A percentile compares a stretch with the other conserved stretches of the same genome.
Evolutionary conservation across 2,329 filamentous ascomycete genomes (phyloP).

Genomic region (Aspergillus vadensis): DNA sequence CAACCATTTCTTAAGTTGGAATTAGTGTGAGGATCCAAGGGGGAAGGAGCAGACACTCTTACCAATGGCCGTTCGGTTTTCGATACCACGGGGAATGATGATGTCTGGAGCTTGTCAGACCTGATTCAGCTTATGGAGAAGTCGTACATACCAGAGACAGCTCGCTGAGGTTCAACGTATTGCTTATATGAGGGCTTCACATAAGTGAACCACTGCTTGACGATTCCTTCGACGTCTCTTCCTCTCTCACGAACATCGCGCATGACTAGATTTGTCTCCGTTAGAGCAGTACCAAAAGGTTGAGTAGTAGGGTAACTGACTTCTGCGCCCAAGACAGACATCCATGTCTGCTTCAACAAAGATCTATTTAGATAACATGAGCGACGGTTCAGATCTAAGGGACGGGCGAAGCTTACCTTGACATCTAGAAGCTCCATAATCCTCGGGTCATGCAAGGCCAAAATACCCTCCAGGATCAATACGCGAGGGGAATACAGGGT

Average conservation of each 20-base stretch:
- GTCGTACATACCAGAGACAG: slow-evolving; percentile 67
- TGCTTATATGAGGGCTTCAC: slow-evolving; percentile 97
- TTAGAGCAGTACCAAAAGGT: slow-evolving; percentile 20
- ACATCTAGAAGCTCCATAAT: slow-evolving; percentile 87
- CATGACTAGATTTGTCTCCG: slow-evolving; percentile 58
- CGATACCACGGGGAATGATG: slow-evolving; percentile 90
- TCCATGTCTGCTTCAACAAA: slow-evolving; percentile 97
- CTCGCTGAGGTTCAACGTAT: slow-evolving; percentile 88
- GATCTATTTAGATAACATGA: slow-evolving; percentile 57
- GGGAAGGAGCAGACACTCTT: slow-evolving; percentile 12
- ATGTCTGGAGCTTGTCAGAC: slow-evolving; percentile 61
- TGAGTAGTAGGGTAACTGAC: slow-evolving; percentile 52
- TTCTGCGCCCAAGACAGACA: slow-evolving; percentile 84
- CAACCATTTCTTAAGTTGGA: slow-evolving; percentile 71
- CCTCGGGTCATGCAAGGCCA: slow-evolving; percentile 85
- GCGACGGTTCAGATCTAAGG: slow-evolving; percentile 9
- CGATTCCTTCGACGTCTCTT: slow-evolving; percentile 88
- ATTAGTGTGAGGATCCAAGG: slow-evolving; percentile 14
- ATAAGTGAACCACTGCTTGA: slow-evolving; percentile 96
- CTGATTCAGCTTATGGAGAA: background rate
- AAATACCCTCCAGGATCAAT: slow-evolving; percentile 91
- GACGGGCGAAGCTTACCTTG: slow-evolving; percentile 58
- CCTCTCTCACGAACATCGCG: slow-evolving; percentile 88
- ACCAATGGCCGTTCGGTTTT: slow-evolving; percentile 86
- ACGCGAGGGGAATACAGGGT: slow-evolving; percentile 96